phyloP scores from a whole-genome alignment of 2,329 filamentous ascomycete species.

The Colletotrichum eleusines region DNA sequence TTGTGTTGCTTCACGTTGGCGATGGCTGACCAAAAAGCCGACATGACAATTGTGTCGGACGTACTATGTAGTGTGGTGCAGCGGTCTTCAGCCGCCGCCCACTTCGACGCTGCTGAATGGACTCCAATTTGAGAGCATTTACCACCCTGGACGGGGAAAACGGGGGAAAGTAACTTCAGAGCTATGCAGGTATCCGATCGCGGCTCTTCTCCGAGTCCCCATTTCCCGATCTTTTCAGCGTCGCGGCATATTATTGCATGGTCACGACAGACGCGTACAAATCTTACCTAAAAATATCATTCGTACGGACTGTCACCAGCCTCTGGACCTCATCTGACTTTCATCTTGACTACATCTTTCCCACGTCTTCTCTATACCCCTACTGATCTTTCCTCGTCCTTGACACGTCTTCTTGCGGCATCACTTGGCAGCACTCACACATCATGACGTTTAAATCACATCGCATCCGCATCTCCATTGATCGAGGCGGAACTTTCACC shows the following conservation, averaged over 20 bases:
- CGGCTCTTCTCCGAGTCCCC: constrained; percentile 18
- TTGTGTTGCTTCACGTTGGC: background rate
- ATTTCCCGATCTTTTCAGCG: constrained; percentile 23
- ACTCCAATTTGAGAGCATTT: background rate
- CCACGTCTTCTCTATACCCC: constrained; percentile 18
- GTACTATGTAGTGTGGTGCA: background rate
- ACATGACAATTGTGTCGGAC: constrained; percentile 1
- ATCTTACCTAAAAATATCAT: constrained; percentile 17
- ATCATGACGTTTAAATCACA: constrained; percentile 45
- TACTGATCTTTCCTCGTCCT: background rate
- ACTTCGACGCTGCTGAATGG: background rate
- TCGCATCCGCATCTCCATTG: constrained; percentile 50
- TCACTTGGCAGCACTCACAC: constrained; percentile 14
- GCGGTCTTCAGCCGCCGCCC: background rate
- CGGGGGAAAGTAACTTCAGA: background rate
- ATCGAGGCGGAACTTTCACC: constrained; percentile 69
- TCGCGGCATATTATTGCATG: constrained; percentile 30
- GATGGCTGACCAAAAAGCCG: constrained; percentile 29
- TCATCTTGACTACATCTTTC: constrained; percentile 2
- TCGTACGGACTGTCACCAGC: background rate
- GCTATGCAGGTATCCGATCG: constrained; percentile 14
- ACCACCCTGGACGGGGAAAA: background rate
- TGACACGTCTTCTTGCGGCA: constrained; percentile 13
- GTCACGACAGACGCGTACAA: constrained; percentile 16
- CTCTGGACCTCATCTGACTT: background rate